A percentile compares a stretch with the other conserved stretches of the same genome.
Conservation (phyloP, 2,329 filamentous ascomycete genomes). For the Pseudocercospora fijiensis region DNA sequence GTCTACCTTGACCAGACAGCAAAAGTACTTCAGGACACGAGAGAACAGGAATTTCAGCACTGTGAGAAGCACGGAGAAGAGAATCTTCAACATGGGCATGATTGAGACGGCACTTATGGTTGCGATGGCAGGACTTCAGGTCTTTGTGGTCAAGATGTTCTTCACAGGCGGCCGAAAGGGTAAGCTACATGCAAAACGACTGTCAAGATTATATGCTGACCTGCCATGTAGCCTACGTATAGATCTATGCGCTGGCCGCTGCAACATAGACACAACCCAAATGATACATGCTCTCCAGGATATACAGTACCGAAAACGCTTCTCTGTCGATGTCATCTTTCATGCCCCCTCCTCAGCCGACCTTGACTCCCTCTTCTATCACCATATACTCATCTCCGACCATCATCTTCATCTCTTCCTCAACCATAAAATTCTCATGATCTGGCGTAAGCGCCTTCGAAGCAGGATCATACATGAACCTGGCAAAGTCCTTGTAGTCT, state of each 20-base stretch:
- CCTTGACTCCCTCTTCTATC: constrained; percentile 17
- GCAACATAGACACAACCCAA: constrained; percentile 7
- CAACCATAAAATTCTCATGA: constrained; percentile 41
- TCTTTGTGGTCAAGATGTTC: constrained; percentile 97
- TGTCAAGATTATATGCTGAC: neutral
- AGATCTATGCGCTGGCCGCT: constrained; percentile 15
- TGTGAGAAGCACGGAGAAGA: constrained; percentile 88
- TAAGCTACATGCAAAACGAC: constrained; percentile 22
- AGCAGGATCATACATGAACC: constrained; percentile 49
- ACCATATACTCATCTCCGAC: constrained; percentile 46
- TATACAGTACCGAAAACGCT: neutral
- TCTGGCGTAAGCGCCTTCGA: constrained; percentile 42
- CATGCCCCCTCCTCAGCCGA: neutral
- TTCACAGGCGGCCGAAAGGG: constrained; percentile 83
- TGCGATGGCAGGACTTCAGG: constrained; percentile 92
- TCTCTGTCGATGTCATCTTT: constrained; percentile 1
- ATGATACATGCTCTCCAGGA: constrained; percentile 5
- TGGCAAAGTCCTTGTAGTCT: constrained; percentile 48
- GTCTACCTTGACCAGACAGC: constrained; percentile 91
- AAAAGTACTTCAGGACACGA: constrained; percentile 98
- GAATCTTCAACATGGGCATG: constrained; percentile 96
- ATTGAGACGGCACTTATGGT: constrained; percentile 90
- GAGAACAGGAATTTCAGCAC: constrained; percentile 99
- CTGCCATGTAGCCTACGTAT: constrained; percentile 25
- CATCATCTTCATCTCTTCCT: constrained; percentile 46